Evolutionary conservation across 345 rosid genomes (phyloP).

Genomic region (Populus simonii): DNA sequence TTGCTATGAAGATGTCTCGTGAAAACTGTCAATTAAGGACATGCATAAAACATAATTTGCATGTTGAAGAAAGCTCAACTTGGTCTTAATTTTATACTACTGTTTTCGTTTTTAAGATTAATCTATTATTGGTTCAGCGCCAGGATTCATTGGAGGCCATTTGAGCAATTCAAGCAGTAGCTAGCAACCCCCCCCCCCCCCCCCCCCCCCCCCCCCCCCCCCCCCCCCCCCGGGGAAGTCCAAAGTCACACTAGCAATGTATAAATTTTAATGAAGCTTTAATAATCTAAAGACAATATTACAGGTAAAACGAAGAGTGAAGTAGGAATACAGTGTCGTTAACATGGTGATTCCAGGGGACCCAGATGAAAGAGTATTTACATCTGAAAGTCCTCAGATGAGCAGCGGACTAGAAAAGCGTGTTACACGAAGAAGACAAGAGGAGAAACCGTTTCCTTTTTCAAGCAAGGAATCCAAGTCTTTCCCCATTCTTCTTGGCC

Average conservation of each 20-base stretch:
- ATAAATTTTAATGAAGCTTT: neutral
- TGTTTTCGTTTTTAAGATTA: no score
- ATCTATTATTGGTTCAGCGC: neutral
- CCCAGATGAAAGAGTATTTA: slow-evolving; percentile 18
- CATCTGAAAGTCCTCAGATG: slow-evolving; percentile 9
- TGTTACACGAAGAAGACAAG: slow-evolving; percentile 4
- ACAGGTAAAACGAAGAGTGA: slow-evolving; percentile 18
- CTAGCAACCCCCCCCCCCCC: neutral
- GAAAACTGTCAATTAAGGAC: no score
- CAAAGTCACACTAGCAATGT: no score
- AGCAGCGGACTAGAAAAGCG: slow-evolving; percentile 9
- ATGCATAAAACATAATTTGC: neutral
- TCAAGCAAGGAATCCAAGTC: slow-evolving; percentile 90
- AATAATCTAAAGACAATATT: slow-evolving; percentile 1
- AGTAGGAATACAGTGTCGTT: neutral
- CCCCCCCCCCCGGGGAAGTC: no score
- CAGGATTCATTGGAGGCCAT: neutral
- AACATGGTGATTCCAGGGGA: slow-evolving; percentile 14
- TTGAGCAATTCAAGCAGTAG: neutral
- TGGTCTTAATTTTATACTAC: neutral
- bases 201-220: no score
- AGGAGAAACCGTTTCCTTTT: neutral
- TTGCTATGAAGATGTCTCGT: no score
- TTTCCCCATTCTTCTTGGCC: slow-evolving; percentile 98
- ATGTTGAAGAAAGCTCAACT: neutral